These are phyloP conservation scores for Paraurostyla sp. DNA, from an alignment of 73 alveolate species.

Conservation along the genomic window DNA sequence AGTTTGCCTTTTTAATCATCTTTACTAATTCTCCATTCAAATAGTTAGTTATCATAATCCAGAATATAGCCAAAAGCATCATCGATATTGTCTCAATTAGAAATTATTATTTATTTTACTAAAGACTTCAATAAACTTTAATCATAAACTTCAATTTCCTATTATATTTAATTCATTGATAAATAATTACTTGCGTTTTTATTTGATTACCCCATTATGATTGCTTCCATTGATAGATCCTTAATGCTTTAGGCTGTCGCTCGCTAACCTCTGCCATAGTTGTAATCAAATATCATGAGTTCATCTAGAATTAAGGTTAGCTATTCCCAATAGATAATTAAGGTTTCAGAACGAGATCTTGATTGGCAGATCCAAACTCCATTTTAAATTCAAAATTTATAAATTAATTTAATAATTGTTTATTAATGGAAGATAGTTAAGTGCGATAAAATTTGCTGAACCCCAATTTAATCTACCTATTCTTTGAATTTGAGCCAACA, in stretches of 20 bases:
- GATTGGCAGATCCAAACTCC: background rate
- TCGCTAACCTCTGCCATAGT: background rate
- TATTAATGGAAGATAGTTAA: background rate
- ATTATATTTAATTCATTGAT: background rate
- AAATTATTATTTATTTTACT: background rate
- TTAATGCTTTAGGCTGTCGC: background rate
- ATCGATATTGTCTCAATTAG: background rate
- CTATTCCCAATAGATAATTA: background rate
- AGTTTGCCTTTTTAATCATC: background rate
- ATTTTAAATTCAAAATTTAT: background rate
- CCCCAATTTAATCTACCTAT: background rate
- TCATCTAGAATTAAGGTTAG: background rate
- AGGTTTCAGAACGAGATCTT: slow-evolving; percentile 12
- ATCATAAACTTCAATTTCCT: background rate
- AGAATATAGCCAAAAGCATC: background rate
- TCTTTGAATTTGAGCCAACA: slow-evolving; percentile 11
- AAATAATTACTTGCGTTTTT: background rate
- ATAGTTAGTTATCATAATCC: background rate
- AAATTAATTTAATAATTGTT: background rate
- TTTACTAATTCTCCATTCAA: background rate
- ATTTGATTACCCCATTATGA: slow-evolving; percentile 33
- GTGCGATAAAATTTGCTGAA: background rate
- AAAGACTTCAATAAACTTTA: no score
- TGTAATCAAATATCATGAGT: background rate
- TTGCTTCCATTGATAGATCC: background rate